These are phyloP conservation scores for Dendrobium officinale DNA, from an alignment of 106 monocot species.

Conservation along the genomic window DNA sequence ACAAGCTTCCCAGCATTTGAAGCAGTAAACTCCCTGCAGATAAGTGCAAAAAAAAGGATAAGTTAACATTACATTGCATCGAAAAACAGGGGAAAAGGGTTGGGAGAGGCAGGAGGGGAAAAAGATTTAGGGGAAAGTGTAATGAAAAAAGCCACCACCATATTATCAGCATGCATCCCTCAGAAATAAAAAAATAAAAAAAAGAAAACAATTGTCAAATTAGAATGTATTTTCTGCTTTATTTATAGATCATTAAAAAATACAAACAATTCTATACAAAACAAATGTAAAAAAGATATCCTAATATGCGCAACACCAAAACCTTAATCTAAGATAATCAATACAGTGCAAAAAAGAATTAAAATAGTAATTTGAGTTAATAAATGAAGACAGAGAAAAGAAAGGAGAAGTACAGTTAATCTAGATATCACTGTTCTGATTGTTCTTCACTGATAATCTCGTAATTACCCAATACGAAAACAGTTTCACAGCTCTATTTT, in stretches of 20 bases:
- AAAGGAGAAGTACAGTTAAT: background rate
- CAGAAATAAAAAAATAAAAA: no score
- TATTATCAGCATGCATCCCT: background rate
- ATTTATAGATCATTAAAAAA: background rate
- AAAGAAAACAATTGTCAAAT: background rate
- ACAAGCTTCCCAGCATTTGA: conserved; percentile 21
- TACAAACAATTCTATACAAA: background rate
- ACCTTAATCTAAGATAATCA: background rate
- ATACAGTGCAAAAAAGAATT: background rate
- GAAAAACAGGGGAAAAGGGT: background rate
- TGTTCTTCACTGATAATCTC: background rate
- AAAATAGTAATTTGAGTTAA: background rate
- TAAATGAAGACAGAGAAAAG: background rate
- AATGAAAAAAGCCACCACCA: background rate
- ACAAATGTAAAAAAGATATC: background rate
- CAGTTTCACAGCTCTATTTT: background rate
- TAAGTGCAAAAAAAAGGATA: background rate
- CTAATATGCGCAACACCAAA: background rate
- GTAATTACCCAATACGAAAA: background rate
- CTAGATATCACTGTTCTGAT: background rate
- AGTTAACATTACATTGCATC: background rate
- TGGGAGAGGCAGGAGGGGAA: no score
- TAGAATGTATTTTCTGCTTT: background rate
- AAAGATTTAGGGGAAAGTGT: no score
- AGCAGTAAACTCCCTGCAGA: conserved; percentile 32